A percentile compares a stretch with the other conserved stretches of the same genome.
phyloP scores from a whole-genome alignment of 2,329 filamentous ascomycete species.

The Aspergillus ibericus region DNA sequence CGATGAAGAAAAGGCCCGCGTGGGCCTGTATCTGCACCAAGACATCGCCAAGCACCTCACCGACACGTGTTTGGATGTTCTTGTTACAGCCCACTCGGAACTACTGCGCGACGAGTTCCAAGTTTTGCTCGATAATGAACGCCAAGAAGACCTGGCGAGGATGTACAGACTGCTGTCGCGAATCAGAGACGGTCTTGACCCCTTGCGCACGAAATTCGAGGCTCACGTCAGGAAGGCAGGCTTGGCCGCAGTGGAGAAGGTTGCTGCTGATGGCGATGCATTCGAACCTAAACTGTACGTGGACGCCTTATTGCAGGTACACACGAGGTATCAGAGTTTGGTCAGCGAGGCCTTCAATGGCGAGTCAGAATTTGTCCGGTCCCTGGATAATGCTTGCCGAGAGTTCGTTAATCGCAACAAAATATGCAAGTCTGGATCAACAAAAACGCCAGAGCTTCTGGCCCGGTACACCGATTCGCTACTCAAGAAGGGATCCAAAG shows the following conservation, averaged over 20 bases:
- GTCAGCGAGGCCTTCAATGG: conserved; percentile 92
- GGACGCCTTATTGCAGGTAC: conserved; percentile 88
- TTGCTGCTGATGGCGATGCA: conserved; percentile 81
- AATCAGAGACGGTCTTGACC: conserved; percentile 88
- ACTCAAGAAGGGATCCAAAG: conserved; percentile 84
- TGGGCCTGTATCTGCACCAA: conserved; percentile 84
- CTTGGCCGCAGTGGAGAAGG: conserved; percentile 83
- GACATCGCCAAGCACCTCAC: conserved; percentile 85
- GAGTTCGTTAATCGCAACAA: conserved; percentile 98
- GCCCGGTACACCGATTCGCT: conserved; percentile 94
- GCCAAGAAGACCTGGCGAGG: conserved; percentile 89
- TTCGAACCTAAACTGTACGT: conserved; percentile 97
- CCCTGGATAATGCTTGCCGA: conserved; percentile 92
- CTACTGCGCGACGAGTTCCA: conserved; percentile 97
- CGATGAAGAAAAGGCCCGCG: conserved; percentile 90
- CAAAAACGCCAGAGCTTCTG: conserved; percentile 89
- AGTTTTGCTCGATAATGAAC: conserved; percentile 85
- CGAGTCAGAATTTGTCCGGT: conserved; percentile 94
- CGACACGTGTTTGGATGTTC: conserved; percentile 80
- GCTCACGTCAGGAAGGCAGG: conserved; percentile 89
- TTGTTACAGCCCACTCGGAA: conserved; percentile 83
- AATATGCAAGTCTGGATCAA: conserved; percentile 89
- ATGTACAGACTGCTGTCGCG: conserved; percentile 93
- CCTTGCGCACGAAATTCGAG: conserved; percentile 83
- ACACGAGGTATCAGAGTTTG: conserved; percentile 86